Evolutionary conservation across 176 grass and related monocot species (phyloP).

Genomic region (Oryza punctata): DNA sequence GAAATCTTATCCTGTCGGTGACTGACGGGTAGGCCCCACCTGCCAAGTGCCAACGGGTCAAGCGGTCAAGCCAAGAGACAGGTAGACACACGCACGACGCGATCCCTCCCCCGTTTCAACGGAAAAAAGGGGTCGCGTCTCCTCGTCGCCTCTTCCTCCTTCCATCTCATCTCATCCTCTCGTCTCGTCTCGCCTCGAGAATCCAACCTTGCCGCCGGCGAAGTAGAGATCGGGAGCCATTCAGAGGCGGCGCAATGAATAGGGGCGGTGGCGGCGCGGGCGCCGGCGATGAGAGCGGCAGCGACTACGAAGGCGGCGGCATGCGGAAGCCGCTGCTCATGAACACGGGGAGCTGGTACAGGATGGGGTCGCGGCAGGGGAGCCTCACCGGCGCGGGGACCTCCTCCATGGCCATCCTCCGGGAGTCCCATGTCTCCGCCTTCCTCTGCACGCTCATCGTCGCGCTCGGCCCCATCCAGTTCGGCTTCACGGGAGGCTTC

Average conservation of each 20-base stretch:
- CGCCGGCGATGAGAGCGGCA: slow-evolving; percentile 58
- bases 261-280: slow-evolving; percentile 26
- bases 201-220: not conserved
- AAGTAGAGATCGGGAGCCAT: not conserved
- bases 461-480: slow-evolving; percentile 91
- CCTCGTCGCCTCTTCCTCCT: not conserved
- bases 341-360: slow-evolving; percentile 95
- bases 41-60: no score
- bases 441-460: slow-evolving; percentile 97
- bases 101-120: not conserved
- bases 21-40: not conserved
- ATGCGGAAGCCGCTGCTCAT: slow-evolving; percentile 71
- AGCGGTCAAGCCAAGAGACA: not conserved
- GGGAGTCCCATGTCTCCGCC: slow-evolving; percentile 79
- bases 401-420: slow-evolving; percentile 63
- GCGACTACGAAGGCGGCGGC: slow-evolving; percentile 58
- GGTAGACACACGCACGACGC: not conserved
- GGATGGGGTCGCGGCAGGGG: slow-evolving; percentile 80
- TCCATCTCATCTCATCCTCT: not conserved
- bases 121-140: not conserved
- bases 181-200: not conserved
- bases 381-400: slow-evolving; percentile 53
- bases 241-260: slow-evolving; percentile 25
- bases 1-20: not conserved
- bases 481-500: slow-evolving; percentile 92